Evolutionary conservation across 208 protist genomes (phyloP), one percentile per base, ranked within the genome.

Genomic region (Trypanosoma lewisi): DNA sequence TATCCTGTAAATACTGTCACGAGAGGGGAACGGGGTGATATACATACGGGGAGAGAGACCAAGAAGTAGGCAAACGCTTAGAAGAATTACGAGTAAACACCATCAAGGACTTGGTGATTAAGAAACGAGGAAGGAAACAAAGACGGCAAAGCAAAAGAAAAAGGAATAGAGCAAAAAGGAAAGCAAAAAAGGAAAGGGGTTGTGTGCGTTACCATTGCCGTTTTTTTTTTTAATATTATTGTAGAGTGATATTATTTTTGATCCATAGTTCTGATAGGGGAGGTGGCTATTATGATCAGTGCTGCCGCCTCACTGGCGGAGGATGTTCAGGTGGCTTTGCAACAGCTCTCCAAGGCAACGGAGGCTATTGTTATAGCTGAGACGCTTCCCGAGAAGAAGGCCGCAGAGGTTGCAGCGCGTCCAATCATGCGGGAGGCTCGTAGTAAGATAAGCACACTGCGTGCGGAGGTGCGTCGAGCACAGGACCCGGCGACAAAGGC

Each of bases 401-500:
- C 77, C 33, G 70, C 71, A 8, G 79, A 91, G 67, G 75, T 88
- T 51, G 75, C 73, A 25, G 78, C 77, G 11, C 78, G 77, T 1
- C 84, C 84, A 8, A 39, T 80, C 14, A 69, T 94, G 76, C 79
- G 83, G 27, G 80, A 91, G 64, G 82, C 83, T 21, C 79, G 85
- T 23, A 81, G 71, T 49, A 78, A 86, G 62, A 70, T 91, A 16
- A 75, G 78, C 4, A 73, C 69, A 7, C 71, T 94, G 12, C 79
- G 84, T 34, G 83, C 80, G 1, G 82, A 94, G 66, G 61, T 82
- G 9, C 87, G 87, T 17, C 82, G 80, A 39, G 83, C 73, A n/a
- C 55, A 64, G 12, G 82, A 91, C 55, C 66, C 79, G 2, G 70
- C 62, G 8, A 63, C 62, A 23, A 74, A 79, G 1, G 57, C 77